Evolutionary conservation across 768 basidiomycete species (phyloP), one percentile per base, ranked within the genome.

Genomic region (Amanita rimosa): DNA sequence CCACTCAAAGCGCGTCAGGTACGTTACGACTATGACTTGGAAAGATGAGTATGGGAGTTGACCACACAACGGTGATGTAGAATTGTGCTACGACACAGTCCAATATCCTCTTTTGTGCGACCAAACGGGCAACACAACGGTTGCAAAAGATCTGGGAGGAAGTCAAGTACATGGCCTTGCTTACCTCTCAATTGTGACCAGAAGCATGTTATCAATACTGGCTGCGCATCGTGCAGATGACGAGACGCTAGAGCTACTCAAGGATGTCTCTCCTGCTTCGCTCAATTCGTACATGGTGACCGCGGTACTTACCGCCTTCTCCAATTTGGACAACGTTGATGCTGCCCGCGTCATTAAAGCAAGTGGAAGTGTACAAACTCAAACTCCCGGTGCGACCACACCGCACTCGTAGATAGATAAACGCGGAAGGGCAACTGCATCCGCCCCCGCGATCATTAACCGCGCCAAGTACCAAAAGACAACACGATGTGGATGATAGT

Each of bases 401-500:
- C 56, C 39, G 52, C 55, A 33, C 56, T 57, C 55, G 56, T 57
- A 44, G 56, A 56, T 48, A 39, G 43, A 49, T 57, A 54, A 41
- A 53, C 56, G 46, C 56, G 55, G 33, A 53, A 33, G 51, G 56
- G 56, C 26, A 55, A 57, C 52, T 55, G 35, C 56, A 55, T 56
- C 56, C 43, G 56, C 56, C 42, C 53, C 56, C 45, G 55, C 55
- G 41, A 55, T 55, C 50, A 57, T 57, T 50, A 55, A 57, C 49
- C 56, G 54, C 40, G 55, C 56, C 52, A 55, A 57, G 52, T 50
- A 33, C 50, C 56, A 57, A 55, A 57, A 46, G 56, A 57, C 37
- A 55, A 54, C 34, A 55, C 56, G 52, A 57, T 57, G 55, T 57
- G 56, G 56, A 57, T 57, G 55, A 56, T 53, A 29, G 56, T 57